phyloP scores from a whole-genome alignment of 305 asterid genomes.

The Fraxinus platypoda region DNA sequence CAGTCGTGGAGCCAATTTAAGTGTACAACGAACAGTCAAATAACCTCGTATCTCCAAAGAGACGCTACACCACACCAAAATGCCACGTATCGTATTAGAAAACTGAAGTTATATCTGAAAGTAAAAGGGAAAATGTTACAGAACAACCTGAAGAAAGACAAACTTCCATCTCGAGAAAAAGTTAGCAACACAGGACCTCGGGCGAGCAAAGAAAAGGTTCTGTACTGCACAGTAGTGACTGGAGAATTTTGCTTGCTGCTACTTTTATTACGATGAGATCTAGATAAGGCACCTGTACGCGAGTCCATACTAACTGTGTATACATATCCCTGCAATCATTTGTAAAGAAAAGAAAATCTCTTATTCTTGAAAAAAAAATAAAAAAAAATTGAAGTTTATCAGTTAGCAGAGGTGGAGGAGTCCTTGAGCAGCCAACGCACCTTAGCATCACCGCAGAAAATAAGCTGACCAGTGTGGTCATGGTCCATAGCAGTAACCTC shows the following conservation, averaged over 20 bases:
- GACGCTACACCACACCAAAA: constrained; percentile 44
- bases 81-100: constrained; percentile 14
- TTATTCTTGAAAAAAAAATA: not conserved
- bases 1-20: constrained; percentile 74
- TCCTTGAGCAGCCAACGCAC: constrained; percentile 34
- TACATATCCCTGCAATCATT: constrained; percentile 69
- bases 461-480: constrained; percentile 92
- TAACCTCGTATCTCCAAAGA: constrained; percentile 85
- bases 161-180: constrained; percentile 76
- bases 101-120: constrained; percentile 9
- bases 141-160: constrained; percentile 86
- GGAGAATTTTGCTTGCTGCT: constrained; percentile 68
- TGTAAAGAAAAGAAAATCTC: constrained; percentile 11
- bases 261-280: constrained; percentile 76
- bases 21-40: constrained; percentile 83
- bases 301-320: constrained; percentile 77
- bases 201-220: constrained; percentile 85
- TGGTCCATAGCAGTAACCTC: constrained; percentile 97
- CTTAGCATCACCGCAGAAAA: constrained; percentile 92
- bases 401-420: not conserved
- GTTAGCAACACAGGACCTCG: constrained; percentile 91
- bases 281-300: constrained; percentile 65
- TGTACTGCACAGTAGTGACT: constrained; percentile 83
- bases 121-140: not conserved
- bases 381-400: constrained; percentile 9